Evolutionary conservation across 139 green algal species (phyloP), one percentile per base, ranked within the genome.

Genomic region (Nannochloris sp.): DNA sequence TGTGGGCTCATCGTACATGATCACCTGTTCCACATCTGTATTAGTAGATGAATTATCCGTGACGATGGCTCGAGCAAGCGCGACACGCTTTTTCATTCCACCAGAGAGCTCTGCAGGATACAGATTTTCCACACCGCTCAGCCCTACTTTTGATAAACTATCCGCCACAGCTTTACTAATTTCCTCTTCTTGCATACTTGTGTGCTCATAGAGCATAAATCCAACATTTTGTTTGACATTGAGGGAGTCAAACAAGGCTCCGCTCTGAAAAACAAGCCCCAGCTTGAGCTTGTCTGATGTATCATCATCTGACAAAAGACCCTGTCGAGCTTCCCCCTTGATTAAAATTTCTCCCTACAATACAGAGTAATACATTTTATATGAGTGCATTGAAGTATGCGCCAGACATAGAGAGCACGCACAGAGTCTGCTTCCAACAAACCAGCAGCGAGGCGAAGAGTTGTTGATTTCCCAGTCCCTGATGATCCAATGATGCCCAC

Each of bases 1-100:
- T 1, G 94, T 98, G 0, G 94, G 94, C 75, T 99, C 94, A 59
- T 99, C 94, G 48, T 99, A 99, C 92, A 99, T 98, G 48, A 99
- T 79, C 11, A 98, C 68, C 78, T 98, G 81, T 1, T 40, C 63
- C 21, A 55, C 63, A 31, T 18, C 2, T 18, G 10, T 29, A 3
- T 43, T 3, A 7, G 25, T 27, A 2, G 14, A 29, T 18, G 21
- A 29, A 29, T 15, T 58, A 49, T 80, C 61, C 3, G 58, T 53
- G 29, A 91, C 79, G 21, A 95, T 91, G 5, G 88, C 88, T 4
- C 90, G 67, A 11, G 94, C 94, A 12, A 99, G 79, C 2, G 94
- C 94, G 7, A 97, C 90, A n/a, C 94, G 85, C 73, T 99, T 99
- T 69, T 90, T 94, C 94, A 99, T 99, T 49, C 94, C 94, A 8